Percentiles rank a stretch among this genome's conserved stretches.
phyloP scores from a whole-genome alignment of 345 rosid species.

The Corchorus olitorius region DNA sequence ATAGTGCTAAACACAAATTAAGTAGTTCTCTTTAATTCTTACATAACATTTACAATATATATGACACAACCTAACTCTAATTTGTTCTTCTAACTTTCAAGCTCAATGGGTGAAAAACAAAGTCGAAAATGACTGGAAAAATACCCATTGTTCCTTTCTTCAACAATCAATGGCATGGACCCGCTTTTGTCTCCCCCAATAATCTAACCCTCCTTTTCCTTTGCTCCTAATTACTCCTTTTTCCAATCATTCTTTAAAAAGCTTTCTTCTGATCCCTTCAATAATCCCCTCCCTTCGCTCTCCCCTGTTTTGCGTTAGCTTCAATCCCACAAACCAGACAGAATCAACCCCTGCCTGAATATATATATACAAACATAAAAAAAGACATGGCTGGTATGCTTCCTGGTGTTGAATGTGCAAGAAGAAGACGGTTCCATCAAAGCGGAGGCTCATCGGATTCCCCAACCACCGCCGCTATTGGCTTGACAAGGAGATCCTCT shows the following conservation, averaged over 20 bases:
- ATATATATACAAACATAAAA: background rate
- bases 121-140: constrained; percentile 11
- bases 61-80: too few relatives aligned
- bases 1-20: too few relatives aligned
- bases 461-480: constrained; percentile 26
- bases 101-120: too few relatives aligned
- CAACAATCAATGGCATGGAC: background rate
- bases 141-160: background rate
- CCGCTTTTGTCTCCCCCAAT: constrained; percentile 22
- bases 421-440: constrained; percentile 70
- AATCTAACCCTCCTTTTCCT: background rate
- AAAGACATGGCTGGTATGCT: constrained; percentile 75
- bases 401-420: constrained; percentile 82
- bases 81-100: too few relatives aligned
- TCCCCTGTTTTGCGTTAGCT: background rate
- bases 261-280: background rate
- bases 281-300: background rate
- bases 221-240: too few relatives aligned
- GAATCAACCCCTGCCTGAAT: background rate
- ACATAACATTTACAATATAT: too few relatives aligned
- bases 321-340: background rate
- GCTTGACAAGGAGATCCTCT: constrained; percentile 52
- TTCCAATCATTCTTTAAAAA: background rate
- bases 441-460: constrained; percentile 51
- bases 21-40: too few relatives aligned